Evolutionary conservation across 2,329 filamentous ascomycete genomes (phyloP).

Genomic region (Scytalidium sp.): DNA sequence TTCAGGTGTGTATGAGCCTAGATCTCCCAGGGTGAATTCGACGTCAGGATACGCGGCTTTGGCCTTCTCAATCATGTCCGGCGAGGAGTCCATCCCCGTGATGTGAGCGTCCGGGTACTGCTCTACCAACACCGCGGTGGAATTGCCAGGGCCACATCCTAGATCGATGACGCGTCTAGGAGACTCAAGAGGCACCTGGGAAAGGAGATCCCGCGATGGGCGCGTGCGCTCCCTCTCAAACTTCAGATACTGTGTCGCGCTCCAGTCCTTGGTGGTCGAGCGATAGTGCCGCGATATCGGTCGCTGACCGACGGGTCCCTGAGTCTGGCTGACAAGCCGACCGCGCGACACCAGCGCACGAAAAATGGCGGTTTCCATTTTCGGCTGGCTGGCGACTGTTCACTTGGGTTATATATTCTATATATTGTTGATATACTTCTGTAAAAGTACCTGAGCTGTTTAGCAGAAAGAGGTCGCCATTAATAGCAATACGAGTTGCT

Average conservation of each 20-base stretch:
- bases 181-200: background rate
- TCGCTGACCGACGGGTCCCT: no score
- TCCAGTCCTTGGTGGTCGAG: background rate
- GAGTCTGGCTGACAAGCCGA: no score
- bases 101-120: constrained; percentile 46
- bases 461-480: no score
- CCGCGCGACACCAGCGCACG: no score
- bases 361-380: no score
- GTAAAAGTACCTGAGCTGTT: no score
- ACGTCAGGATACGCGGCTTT: constrained; percentile 34
- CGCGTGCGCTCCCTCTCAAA: background rate
- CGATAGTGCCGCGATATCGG: background rate
- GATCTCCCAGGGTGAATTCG: constrained; percentile 44
- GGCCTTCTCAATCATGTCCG: constrained; percentile 53
- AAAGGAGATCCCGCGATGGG: background rate
- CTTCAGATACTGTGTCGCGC: background rate
- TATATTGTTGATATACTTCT: no score
- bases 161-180: constrained; percentile 26
- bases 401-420: no score
- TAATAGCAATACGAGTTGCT: no score
- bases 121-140: constrained; percentile 22
- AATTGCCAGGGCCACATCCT: constrained; percentile 32
- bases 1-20: constrained; percentile 36
- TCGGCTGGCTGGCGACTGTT: no score
- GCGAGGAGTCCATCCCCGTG: constrained; percentile 51